A percentile compares a stretch with the other conserved stretches of the same genome.
Evolutionary conservation across 805 yeast genomes (phyloP).

Genomic region (Pichia gijzeniarum): DNA sequence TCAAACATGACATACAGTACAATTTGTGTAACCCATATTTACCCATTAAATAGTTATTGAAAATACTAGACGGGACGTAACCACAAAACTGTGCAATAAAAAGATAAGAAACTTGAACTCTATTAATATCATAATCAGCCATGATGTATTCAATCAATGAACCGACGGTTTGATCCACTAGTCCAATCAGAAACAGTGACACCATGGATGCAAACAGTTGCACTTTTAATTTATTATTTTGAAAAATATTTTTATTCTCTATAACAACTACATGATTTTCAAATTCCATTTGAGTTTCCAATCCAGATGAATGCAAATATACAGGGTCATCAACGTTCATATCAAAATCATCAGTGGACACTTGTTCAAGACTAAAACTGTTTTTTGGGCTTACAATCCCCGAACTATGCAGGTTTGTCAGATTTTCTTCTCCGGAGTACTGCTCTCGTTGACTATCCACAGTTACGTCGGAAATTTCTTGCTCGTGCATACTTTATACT

Average conservation of each 20-base stretch:
- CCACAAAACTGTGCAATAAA: conserved; percentile 51
- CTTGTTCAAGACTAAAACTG: neutral
- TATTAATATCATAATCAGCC: conserved; percentile 40
- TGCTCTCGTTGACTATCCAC: neutral
- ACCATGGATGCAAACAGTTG: conserved; percentile 38
- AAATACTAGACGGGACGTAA: conserved; percentile 46
- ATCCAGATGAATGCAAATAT: neutral
- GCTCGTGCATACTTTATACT: conserved; percentile 33
- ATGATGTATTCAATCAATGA: conserved; percentile 49
- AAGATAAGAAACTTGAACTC: conserved; percentile 41
- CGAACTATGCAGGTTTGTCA: neutral
- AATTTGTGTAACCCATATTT: conserved; percentile 45
- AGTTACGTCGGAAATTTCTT: neutral
- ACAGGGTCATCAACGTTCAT: conserved; percentile 7
- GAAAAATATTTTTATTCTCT: conserved; percentile 36
- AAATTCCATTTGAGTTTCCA: conserved; percentile 1
- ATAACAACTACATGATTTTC: conserved; percentile 25
- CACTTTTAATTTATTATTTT: conserved; percentile 32
- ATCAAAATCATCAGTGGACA: conserved; percentile 3
- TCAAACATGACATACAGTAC: conserved; percentile 23
- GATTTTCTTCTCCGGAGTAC: neutral
- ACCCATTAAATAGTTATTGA: conserved; percentile 37
- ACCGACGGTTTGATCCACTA: conserved; percentile 57
- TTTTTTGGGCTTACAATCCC: neutral
- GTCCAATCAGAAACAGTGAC: conserved; percentile 43